Evolutionary conservation across 257 asterid genomes (phyloP), one percentile per base, ranked within the genome.

Genomic region (Solanum rostratum): DNA sequence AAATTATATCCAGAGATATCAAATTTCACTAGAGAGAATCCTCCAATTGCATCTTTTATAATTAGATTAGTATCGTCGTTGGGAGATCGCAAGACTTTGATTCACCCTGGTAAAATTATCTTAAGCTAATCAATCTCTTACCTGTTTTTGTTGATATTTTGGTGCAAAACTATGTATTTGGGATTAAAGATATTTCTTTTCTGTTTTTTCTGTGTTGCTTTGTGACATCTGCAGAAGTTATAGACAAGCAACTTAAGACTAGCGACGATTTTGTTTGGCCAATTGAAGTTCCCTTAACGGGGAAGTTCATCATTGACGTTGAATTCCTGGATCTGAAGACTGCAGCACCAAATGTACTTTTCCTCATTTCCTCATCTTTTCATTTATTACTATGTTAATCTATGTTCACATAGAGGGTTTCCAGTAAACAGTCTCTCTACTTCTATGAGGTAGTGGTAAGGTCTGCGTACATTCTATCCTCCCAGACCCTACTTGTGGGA

Each of bases 241-340:
- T 80, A 52, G 98, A 96, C 78, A 94, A 91, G 89, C 92, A 92
- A 91, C 90, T 96, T 49, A 94, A 94, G 92, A 91, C 84, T 92
- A 94, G 86, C 84, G 98, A 93, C 49, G 99, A 93, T 87, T 96
- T 96, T 79, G 87, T 91, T 63, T 96, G 99, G 99, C 63, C 92
- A 1, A 76, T 93, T 37, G 97, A 96, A 87, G 89, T 90, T 74
- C 97, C 99, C 55, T 85, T 93, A 33, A 91, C 97, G 0, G 98
- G 99, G 46, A 96, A 93, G 90, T 93, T 95, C 96, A 91, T 95
- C 88, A 93, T 96, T 27, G 98, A 96, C 82, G 92, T 96, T 18
- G 98, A 96, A 90, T 96, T 96, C 84, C 96, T 96, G 85, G 99
- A 96, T 90, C 90, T 96, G 45, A 96, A 96, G 90, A 88, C 90